phyloP scores from a whole-genome alignment of 257 asterid genomes.

The Plantago elongata region DNA sequence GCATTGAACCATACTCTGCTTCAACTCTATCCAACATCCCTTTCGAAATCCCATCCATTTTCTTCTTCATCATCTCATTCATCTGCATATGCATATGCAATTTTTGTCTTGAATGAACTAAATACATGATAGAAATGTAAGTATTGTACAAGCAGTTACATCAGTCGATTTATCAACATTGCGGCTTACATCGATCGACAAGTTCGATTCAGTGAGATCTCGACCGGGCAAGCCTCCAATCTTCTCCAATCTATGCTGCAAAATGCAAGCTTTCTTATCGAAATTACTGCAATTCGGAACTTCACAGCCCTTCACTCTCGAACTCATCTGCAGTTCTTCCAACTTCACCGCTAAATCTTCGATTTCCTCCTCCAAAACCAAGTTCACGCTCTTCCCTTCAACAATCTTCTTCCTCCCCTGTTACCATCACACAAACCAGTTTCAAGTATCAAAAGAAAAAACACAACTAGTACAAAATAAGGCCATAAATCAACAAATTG shows the following conservation, averaged over 20 bases:
- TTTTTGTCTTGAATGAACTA: not conserved
- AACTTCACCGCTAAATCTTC: constrained; percentile 55
- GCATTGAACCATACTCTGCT: constrained; percentile 45
- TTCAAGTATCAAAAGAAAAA: too few relatives aligned
- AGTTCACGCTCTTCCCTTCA: constrained; percentile 50
- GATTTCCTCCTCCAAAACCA: constrained; percentile 60
- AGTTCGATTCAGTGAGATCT: constrained; percentile 25
- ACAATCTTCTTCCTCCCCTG: constrained; percentile 61
- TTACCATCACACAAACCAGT: constrained; percentile 15
- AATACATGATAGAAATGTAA: too few relatives aligned
- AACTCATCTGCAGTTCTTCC: constrained; percentile 38
- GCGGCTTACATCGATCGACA: constrained; percentile 10
- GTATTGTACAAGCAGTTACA: constrained; percentile 25
- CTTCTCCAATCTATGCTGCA: constrained; percentile 55
- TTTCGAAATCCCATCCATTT: constrained; percentile 49
- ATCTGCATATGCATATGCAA: constrained; percentile 34
- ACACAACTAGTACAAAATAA: not conserved
- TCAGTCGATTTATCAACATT: constrained; percentile 28
- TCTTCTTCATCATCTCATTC: constrained; percentile 31
- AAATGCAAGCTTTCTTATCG: constrained; percentile 44
- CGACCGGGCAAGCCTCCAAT: constrained; percentile 40
- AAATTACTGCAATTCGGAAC: constrained; percentile 44
- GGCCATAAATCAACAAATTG: not conserved
- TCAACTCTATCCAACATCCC: constrained; percentile 46
- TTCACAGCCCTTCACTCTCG: constrained; percentile 30